phyloP scores from a whole-genome alignment of 2,329 filamentous ascomycete genomes.

The Penicillium sp. region DNA sequence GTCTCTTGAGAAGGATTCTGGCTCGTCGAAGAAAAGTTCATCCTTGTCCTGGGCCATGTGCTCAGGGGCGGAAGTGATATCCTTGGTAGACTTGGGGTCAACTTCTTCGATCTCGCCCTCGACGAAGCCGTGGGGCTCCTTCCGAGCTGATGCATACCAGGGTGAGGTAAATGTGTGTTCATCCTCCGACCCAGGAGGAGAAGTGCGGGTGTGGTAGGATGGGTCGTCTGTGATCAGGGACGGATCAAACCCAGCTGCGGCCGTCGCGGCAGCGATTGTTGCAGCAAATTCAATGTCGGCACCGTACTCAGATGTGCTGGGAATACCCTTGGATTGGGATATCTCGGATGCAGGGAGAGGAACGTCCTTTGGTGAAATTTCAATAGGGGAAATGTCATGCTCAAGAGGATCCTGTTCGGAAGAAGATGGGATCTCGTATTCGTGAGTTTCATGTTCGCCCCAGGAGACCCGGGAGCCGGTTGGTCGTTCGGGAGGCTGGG shows the following conservation, averaged over 20 bases:
- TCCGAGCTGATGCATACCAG: slow-evolving; percentile 51
- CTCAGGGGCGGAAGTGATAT: slow-evolving; percentile 1
- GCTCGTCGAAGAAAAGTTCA: slow-evolving; percentile 24
- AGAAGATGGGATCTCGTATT: slow-evolving; percentile 61
- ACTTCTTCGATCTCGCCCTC: slow-evolving; percentile 52
- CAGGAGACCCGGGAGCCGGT: slow-evolving; percentile 60
- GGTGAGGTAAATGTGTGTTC: slow-evolving; percentile 54
- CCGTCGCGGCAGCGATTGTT: slow-evolving; percentile 65
- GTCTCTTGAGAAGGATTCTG: slow-evolving; percentile 15
- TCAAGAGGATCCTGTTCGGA: slow-evolving; percentile 37
- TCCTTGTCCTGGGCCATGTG: slow-evolving; percentile 17
- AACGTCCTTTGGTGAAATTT: slow-evolving; percentile 13
- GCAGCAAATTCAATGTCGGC: slow-evolving; percentile 70
- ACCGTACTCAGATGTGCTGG: slow-evolving; percentile 49
- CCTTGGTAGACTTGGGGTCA: slow-evolving; percentile 34
- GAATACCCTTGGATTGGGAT: slow-evolving; percentile 1
- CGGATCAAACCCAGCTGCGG: slow-evolving; percentile 69
- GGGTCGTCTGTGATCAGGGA: slow-evolving; percentile 69
- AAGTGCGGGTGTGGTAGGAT: slow-evolving; percentile 62
- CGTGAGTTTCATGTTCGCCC: slow-evolving; percentile 65
- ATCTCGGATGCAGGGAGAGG: slow-evolving; percentile 12
- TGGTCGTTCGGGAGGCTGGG: slow-evolving; percentile 46
- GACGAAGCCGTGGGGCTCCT: slow-evolving; percentile 47
- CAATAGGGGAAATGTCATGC: slow-evolving; percentile 20
- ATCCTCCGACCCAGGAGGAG: slow-evolving; percentile 62